Conservation (phyloP, 1,284 basidiomycete species). For the Puccinia coronata region DNA sequence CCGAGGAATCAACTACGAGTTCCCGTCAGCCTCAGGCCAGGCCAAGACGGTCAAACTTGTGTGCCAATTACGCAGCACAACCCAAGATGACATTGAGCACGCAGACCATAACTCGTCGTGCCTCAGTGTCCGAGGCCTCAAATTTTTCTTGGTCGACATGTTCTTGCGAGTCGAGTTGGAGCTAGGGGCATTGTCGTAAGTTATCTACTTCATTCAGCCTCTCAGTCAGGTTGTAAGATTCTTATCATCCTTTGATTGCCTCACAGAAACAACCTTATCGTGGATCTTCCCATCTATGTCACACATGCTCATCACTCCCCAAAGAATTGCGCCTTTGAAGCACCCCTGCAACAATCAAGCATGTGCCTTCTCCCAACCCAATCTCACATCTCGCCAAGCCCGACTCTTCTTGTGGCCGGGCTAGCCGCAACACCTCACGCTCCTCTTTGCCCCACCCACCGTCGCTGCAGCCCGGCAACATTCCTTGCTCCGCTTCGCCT, state of each 20-base stretch:
- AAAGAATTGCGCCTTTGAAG: conserved; percentile 50
- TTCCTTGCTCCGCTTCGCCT: conserved; percentile 35
- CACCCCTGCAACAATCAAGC: conserved; percentile 39
- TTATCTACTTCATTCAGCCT: no score
- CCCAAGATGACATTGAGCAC: conserved; percentile 23
- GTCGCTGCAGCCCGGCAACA: conserved; percentile 41
- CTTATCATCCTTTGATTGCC: not conserved
- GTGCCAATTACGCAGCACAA: conserved; percentile 49
- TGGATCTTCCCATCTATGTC: conserved; percentile 56
- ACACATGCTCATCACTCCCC: conserved; percentile 55
- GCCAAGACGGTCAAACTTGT: conserved; percentile 45
- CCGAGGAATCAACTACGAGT: conserved; percentile 53
- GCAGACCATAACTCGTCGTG: conserved; percentile 46
- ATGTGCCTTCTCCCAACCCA: conserved; percentile 20
- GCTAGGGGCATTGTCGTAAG: conserved; percentile 54
- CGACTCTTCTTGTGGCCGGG: conserved; percentile 26
- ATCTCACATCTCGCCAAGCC: conserved; percentile 22
- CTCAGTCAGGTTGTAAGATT: no score
- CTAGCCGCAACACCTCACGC: conserved; percentile 31
- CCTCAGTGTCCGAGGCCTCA: conserved; percentile 52
- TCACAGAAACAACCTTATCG: conserved; percentile 52
- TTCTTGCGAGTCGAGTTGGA: conserved; percentile 53
- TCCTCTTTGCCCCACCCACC: conserved; percentile 46
- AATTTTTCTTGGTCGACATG: conserved; percentile 55
- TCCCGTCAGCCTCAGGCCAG: conserved; percentile 52